These are phyloP conservation scores for Neospora caninum DNA, from an alignment of 169 alveolate species.

Conservation along the genomic window DNA sequence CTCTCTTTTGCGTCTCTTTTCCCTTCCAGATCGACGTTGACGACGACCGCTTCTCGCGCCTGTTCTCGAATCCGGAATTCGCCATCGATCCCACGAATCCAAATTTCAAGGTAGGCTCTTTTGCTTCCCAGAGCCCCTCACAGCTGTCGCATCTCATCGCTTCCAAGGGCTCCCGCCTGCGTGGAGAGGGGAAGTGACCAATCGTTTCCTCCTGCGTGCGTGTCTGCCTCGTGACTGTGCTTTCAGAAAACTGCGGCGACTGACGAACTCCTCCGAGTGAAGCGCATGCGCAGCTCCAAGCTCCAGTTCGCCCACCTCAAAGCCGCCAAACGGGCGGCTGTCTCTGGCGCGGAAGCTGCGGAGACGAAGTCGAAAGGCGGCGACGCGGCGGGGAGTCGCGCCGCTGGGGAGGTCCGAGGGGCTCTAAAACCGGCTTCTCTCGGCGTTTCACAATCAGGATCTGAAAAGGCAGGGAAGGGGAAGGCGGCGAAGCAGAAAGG, in stretches of 20 bases:
- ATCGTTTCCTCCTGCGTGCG: not conserved
- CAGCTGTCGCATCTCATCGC: not conserved
- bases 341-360: no score
- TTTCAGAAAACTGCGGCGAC: slow-evolving; percentile 36
- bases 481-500: not conserved
- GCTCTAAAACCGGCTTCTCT: no score
- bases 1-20: no score
- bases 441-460: not conserved
- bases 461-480: not conserved
- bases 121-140: no score
- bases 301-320: not conserved
- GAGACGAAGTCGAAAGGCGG: no score
- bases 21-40: slow-evolving; percentile 48
- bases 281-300: slow-evolving; percentile 22
- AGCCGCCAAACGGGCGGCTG: not conserved
- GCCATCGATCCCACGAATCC: slow-evolving; percentile 91
- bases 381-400: no score
- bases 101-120: slow-evolving; percentile 79
- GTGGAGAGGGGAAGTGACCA: not conserved
- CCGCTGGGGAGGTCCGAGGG: no score
- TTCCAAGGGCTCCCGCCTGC: not conserved
- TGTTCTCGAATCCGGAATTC: slow-evolving; percentile 84
- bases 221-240: not conserved
- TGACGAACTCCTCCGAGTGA: slow-evolving; percentile 23
- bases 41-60: slow-evolving; percentile 81